Evolutionary conservation across 2,329 filamentous ascomycete species (phyloP).

Genomic region (Didymella segeticola): DNA sequence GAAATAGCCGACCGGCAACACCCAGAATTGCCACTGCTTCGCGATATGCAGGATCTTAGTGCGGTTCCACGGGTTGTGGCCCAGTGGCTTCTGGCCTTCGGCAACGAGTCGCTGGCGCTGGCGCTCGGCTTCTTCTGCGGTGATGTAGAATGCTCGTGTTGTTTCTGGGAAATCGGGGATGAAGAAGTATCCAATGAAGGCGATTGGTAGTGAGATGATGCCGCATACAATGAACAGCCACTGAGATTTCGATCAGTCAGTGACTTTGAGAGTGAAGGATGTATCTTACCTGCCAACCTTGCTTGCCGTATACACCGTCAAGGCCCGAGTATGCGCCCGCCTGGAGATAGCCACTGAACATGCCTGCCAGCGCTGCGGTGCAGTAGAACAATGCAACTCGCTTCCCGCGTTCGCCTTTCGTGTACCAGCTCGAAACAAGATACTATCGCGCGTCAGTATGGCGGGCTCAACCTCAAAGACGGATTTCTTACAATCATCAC

Average conservation of each 20-base stretch:
- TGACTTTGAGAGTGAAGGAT: neutral
- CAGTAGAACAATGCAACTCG: constrained; percentile 44
- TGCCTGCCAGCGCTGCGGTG: constrained; percentile 39
- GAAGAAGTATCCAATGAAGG: constrained; percentile 51
- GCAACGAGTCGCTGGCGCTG: constrained; percentile 31
- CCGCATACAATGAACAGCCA: constrained; percentile 44
- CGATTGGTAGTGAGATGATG: constrained; percentile 53
- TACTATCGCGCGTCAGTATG: constrained; percentile 20
- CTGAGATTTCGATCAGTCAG: neutral
- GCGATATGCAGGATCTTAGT: constrained; percentile 54
- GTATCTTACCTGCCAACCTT: constrained; percentile 29
- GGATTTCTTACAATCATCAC: constrained; percentile 37
- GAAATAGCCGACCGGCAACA: constrained; percentile 57
- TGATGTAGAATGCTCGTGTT: constrained; percentile 47
- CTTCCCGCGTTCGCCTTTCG: constrained; percentile 43
- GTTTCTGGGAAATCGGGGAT: constrained; percentile 38
- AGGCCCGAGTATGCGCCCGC: constrained; percentile 43
- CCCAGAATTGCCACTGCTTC: constrained; percentile 57
- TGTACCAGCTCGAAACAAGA: constrained; percentile 54
- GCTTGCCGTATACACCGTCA: constrained; percentile 32
- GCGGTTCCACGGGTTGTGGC: constrained; percentile 46
- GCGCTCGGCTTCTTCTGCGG: constrained; percentile 30
- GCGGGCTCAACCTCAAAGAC: too few relatives aligned
- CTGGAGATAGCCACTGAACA: constrained; percentile 47
- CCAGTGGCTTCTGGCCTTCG: constrained; percentile 44